Conservation (phyloP, 2,329 filamentous ascomycete genomes). For the Tetracladium maxilliforme region DNA sequence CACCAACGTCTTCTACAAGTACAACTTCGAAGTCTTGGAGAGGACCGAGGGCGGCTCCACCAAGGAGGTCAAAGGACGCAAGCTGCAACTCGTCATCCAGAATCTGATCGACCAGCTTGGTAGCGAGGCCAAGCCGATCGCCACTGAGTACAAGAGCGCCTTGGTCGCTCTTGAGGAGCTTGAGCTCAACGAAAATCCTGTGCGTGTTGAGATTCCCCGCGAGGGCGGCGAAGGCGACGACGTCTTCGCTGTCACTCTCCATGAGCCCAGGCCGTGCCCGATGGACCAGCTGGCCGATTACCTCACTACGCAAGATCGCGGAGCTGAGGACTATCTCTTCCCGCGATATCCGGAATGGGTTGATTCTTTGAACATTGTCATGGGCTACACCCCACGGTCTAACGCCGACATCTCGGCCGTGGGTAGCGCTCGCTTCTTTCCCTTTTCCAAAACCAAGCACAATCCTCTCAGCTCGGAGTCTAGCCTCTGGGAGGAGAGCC, state of each 20-base stretch:
- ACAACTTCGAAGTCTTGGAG: neutral
- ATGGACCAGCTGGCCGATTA: conserved; percentile 7
- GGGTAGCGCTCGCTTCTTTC: conserved; percentile 38
- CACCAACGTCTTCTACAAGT: neutral
- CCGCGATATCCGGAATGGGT: conserved; percentile 30
- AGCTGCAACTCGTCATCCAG: neutral
- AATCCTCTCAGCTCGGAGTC: conserved; percentile 11
- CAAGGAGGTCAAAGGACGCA: neutral
- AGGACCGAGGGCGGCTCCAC: neutral
- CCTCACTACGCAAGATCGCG: conserved; percentile 5
- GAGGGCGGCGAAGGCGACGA: conserved; percentile 6
- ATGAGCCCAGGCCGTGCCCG: no score
- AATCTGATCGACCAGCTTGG: neutral
- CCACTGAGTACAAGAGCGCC: conserved; percentile 5
- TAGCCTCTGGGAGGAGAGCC: conserved; percentile 32
- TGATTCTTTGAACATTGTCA: conserved; percentile 42
- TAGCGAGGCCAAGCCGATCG: conserved; percentile 2
- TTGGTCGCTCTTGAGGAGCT: conserved; percentile 8
- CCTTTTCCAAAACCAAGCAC: conserved; percentile 13
- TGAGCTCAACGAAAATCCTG: conserved; percentile 9
- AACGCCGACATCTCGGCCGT: conserved; percentile 23
- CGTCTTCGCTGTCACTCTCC: conserved; percentile 8
- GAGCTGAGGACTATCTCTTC: conserved; percentile 4
- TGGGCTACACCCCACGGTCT: conserved; percentile 29
- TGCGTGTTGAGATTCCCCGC: conserved; percentile 11